Base-by-base conservation (phyloP, 1,284 basidiomycete species). In the Naganishia liquefaciens region DNA sequence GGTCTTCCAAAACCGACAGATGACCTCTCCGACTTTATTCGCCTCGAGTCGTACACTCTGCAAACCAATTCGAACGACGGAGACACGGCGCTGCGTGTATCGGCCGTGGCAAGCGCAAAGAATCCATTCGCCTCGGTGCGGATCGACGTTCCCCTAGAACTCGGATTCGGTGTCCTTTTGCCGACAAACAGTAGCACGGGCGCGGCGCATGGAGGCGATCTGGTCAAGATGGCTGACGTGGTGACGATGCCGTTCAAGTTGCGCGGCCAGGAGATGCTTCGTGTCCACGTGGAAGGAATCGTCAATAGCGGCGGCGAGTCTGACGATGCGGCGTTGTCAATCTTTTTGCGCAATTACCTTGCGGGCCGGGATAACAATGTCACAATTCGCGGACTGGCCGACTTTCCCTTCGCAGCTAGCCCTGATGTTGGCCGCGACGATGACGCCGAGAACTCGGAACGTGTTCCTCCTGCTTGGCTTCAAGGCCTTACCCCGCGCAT, bases 131-230 rank as follows among this genome's bases (percentile, higher is more conserved):
- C 68, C 0, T 47, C 66, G 21, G n/a, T 75, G 28, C 68, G 68
- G 37, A 21, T 66, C 67, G 11, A 71, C 66, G 5, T 79, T 6
- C 74, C 74, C 1, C 76, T 75, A 50, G 67, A 69, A 13, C 58
- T 79, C 11, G 76, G 76, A 0, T 79, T 79, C 54, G 68, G 71
- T 1, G 74, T 79, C 55, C 69, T 69, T 42, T 63, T 78, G 1
- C 68, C 74, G 63, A 55, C 28, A 21, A 51, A 54, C 30, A 62
- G n/a, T n/a, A 23, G 17, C 53, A 33, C 37, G 23, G 44, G 28
- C 44, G 27, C 23, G 65, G 25, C 2, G 15, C 33, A 17, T 68
- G 68, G 19, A 5, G 39, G 17, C 6, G 17, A 44, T 19, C 37
- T 54, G 19, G 49, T 55, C n/a, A 68, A 67, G 39, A 75, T 79